Conservation (phyloP, 371 early-diverging fungal species). For the Mucor mucedo region DNA sequence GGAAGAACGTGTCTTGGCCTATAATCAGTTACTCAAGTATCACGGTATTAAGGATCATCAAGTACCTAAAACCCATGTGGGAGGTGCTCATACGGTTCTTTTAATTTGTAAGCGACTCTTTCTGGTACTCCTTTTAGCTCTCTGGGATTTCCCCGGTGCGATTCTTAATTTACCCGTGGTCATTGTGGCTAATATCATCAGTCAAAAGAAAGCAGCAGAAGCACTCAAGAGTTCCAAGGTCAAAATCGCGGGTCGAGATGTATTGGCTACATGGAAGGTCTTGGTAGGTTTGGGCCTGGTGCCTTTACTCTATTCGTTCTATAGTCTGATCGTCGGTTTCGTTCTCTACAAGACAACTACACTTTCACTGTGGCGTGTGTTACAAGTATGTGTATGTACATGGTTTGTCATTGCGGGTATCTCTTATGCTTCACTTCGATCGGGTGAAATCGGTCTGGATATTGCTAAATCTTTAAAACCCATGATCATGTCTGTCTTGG, state of each 20-base stretch:
- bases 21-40: slow-evolving; percentile 82
- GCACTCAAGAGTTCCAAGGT: slow-evolving; percentile 86
- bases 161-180: slow-evolving; percentile 24
- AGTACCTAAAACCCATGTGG: slow-evolving; percentile 78
- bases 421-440: slow-evolving; percentile 76
- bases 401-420: slow-evolving; percentile 63
- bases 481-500: slow-evolving; percentile 70
- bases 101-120: slow-evolving; percentile 59
- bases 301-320: slow-evolving; percentile 57
- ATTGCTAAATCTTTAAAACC: slow-evolving; percentile 81
- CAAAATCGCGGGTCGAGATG: slow-evolving; percentile 90
- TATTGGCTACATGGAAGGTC: slow-evolving; percentile 93
- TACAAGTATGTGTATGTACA: slow-evolving; percentile 41
- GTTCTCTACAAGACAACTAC: slow-evolving; percentile 16
- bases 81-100: slow-evolving; percentile 63
- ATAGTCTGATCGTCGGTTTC: slow-evolving; percentile 11
- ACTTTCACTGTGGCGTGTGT: slow-evolving; percentile 4
- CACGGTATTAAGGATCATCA: slow-evolving; percentile 94
- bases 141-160: slow-evolving; percentile 75
- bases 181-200: slow-evolving; percentile 17
- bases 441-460: slow-evolving; percentile 84
- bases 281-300: slow-evolving; percentile 73
- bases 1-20: slow-evolving; percentile 70
- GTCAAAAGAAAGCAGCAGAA: slow-evolving; percentile 44
- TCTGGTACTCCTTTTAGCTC: slow-evolving; percentile 63